These are phyloP conservation scores for Barnettozyma sucrosica DNA, from an alignment of 805 yeast species.

Conservation along the genomic window DNA sequence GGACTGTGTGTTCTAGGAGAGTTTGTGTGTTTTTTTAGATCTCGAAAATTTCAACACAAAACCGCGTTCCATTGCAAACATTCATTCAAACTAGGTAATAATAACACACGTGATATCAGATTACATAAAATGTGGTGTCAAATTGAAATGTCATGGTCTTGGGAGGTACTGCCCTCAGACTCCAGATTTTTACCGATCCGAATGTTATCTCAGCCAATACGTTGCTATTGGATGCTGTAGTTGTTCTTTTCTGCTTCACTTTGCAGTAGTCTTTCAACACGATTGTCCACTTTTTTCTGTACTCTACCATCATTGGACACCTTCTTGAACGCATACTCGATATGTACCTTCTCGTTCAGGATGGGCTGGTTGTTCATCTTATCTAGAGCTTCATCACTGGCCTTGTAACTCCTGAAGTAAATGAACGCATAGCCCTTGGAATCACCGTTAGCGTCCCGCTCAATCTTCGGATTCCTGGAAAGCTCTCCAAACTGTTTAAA, in stretches of 20 bases:
- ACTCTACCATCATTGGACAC: slow-evolving; percentile 13
- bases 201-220: background rate
- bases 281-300: slow-evolving; percentile 69
- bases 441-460: slow-evolving; percentile 40
- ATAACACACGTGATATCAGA: background rate
- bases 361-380: slow-evolving; percentile 64
- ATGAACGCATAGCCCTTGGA: slow-evolving; percentile 65
- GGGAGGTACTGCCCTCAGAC: background rate
- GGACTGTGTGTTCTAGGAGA: background rate
- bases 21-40: background rate
- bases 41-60: slow-evolving; percentile 7
- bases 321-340: slow-evolving; percentile 62
- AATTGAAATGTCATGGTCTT: background rate
- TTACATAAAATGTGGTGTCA: background rate
- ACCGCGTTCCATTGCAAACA: slow-evolving; percentile 1
- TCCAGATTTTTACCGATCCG: background rate
- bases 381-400: slow-evolving; percentile 66
- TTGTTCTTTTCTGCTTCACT: slow-evolving; percentile 48
- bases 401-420: slow-evolving; percentile 54
- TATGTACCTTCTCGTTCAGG: slow-evolving; percentile 54
- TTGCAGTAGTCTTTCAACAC: slow-evolving; percentile 67
- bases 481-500: slow-evolving; percentile 64
- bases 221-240: background rate
- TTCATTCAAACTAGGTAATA: background rate
- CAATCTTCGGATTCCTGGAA: slow-evolving; percentile 42